These are phyloP conservation scores for Floccularia luteovirens DNA, from an alignment of 768 basidiomycete species.

Conservation along the genomic window DNA sequence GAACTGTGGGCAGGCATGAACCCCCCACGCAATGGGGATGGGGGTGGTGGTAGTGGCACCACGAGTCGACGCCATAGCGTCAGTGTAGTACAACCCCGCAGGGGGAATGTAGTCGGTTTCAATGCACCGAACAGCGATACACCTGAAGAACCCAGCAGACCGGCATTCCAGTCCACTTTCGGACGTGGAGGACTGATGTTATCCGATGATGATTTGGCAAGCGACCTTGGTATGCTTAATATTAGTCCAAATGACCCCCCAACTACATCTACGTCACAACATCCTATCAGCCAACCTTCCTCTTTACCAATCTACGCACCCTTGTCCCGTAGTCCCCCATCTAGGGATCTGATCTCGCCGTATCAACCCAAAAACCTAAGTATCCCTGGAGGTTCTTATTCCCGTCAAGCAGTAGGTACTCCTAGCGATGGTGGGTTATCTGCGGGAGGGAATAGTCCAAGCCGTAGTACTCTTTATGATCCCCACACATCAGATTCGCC, in stretches of 20 bases:
- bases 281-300: conserved; percentile 60
- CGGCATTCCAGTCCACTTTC: conserved; percentile 22
- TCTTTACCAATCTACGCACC: conserved; percentile 75
- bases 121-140: conserved; percentile 44
- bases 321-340: conserved; percentile 53
- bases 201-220: conserved; percentile 76
- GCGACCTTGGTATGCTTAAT: conserved; percentile 57
- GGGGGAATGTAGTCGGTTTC: conserved; percentile 63
- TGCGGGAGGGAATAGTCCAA: conserved; percentile 4
- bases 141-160: conserved; percentile 22
- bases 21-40: conserved; percentile 55
- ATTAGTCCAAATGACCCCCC: conserved; percentile 38
- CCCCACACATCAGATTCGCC: conserved; percentile 34
- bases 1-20: conserved; percentile 73
- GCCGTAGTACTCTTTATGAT: conserved; percentile 27
- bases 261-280: conserved; percentile 31
- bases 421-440: conserved; percentile 58
- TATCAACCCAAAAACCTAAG: conserved; percentile 59
- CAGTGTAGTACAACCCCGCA: conserved; percentile 70
- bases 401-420: conserved; percentile 46
- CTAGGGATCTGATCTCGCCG: conserved; percentile 40
- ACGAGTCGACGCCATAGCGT: conserved; percentile 82
- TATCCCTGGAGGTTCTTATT: conserved; percentile 40
- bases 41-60: conserved; percentile 64
- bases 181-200: conserved; percentile 57